Conservation (phyloP, 306 rosid species). For the Malus fusca region DNA sequence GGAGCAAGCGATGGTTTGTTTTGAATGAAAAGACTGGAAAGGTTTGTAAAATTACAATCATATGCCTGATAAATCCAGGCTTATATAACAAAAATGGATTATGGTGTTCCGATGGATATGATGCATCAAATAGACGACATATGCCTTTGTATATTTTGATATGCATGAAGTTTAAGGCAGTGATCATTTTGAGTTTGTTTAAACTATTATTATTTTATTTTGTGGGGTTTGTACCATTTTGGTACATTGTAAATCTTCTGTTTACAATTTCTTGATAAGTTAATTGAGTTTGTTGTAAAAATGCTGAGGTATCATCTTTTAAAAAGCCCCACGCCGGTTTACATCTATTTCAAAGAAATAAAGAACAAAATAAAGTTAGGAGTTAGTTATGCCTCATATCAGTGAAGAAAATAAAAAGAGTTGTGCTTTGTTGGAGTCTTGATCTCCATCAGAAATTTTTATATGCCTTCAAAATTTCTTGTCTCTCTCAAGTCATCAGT, state of each 20-base stretch:
- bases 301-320: background rate
- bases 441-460: background rate
- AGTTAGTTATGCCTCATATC: background rate
- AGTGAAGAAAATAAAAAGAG: background rate
- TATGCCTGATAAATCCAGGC: background rate
- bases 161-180: background rate
- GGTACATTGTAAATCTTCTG: background rate
- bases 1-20: conserved; percentile 98
- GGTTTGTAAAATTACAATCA: conserved; percentile 38
- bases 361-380: background rate
- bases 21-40: conserved; percentile 92
- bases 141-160: background rate
- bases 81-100: background rate
- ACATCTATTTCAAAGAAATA: background rate
- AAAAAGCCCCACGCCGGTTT: background rate
- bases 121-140: background rate
- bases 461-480: background rate
- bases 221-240: background rate
- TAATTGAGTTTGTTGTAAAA: background rate
- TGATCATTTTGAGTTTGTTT: background rate
- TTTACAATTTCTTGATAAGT: no score
- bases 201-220: background rate
- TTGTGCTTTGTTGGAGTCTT: background rate
- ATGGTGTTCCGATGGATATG: background rate
- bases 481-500: background rate